These are phyloP conservation scores for Rhizopogon roseolus DNA, from an alignment of 768 basidiomycete genomes.

Conservation along the genomic window DNA sequence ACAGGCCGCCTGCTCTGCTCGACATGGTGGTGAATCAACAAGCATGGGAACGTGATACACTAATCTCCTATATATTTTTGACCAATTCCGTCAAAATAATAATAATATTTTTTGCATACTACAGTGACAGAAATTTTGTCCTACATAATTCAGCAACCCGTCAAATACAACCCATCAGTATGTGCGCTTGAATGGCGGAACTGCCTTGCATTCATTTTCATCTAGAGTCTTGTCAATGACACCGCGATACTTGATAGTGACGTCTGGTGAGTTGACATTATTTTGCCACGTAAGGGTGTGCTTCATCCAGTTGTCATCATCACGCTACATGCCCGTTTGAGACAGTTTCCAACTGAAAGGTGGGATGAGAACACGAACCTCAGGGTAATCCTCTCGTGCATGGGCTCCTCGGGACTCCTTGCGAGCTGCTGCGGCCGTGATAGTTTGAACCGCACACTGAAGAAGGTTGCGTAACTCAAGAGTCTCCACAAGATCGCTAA, in stretches of 20 bases:
- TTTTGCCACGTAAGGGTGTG: constrained; percentile 93
- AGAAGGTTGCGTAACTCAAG: constrained; percentile 94
- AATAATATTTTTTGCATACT: neutral
- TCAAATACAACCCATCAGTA: constrained; percentile 43
- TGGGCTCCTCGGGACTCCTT: constrained; percentile 99
- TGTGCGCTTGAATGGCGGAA: constrained; percentile 97
- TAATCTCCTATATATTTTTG: neutral
- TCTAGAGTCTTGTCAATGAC: constrained; percentile 89
- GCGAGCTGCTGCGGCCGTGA: constrained; percentile 86
- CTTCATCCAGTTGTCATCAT: constrained; percentile 93
- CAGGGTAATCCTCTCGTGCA: constrained; percentile 97
- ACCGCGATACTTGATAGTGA: constrained; percentile 82
- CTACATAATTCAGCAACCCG: neutral
- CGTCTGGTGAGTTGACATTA: constrained; percentile 70
- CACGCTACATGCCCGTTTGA: constrained; percentile 51
- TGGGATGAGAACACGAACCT: constrained; percentile 42
- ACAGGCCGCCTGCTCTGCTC: constrained; percentile 77
- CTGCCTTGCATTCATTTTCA: constrained; percentile 93
- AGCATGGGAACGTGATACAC: neutral
- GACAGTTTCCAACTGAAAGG: neutral
- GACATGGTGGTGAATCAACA: constrained; percentile 46
- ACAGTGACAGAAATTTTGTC: neutral
- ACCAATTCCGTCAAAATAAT: neutral
- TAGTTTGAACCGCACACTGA: constrained; percentile 94
- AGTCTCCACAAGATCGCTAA: constrained; percentile 92